A percentile compares a stretch with the other conserved stretches of the same genome.
phyloP scores from a whole-genome alignment of 768 basidiomycete genomes.

The Grammothele lineata region DNA sequence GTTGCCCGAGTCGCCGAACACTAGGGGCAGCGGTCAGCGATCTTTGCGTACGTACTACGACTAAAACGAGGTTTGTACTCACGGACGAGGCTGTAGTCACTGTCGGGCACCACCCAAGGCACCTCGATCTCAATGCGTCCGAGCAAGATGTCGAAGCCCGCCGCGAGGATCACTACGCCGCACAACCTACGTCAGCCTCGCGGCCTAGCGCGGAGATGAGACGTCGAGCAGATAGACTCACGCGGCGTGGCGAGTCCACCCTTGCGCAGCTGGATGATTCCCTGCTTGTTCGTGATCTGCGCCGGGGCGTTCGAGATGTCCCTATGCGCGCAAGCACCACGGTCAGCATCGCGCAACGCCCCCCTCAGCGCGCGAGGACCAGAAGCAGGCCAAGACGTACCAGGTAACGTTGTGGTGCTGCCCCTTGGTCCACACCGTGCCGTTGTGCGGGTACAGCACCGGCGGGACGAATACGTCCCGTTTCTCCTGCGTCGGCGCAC shows the following conservation, averaged over 20 bases:
- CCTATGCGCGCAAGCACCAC: conserved; percentile 3
- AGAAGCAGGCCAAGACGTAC: too few species aligned
- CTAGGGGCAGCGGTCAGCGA: conserved; percentile 20
- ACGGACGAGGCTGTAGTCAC: conserved; percentile 37
- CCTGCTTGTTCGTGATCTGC: conserved; percentile 33
- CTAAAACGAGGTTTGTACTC: conserved; percentile 17
- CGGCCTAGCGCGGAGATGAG: not conserved
- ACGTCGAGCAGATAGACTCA: conserved; percentile 11
- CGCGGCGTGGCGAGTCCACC: conserved; percentile 25
- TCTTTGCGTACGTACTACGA: not conserved
- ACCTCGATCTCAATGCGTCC: conserved; percentile 35
- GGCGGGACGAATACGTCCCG: conserved; percentile 17
- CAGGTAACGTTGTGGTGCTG: conserved; percentile 21
- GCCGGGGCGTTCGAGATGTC: conserved; percentile 32
- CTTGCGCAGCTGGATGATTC: conserved; percentile 15
- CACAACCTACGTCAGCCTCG: too few species aligned
- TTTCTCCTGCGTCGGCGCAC: conserved; percentile 5
- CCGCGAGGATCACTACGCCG: conserved; percentile 29
- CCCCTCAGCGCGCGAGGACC: not conserved
- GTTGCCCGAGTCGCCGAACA: conserved; percentile 48
- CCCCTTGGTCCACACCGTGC: conserved; percentile 18
- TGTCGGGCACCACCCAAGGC: conserved; percentile 29
- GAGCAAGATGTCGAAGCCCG: conserved; percentile 31
- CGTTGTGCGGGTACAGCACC: conserved; percentile 15
- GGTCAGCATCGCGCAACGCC: too few species aligned